Evolutionary conservation across 1,284 basidiomycete genomes (phyloP).

Genomic region (Ceratobasidium sp.): DNA sequence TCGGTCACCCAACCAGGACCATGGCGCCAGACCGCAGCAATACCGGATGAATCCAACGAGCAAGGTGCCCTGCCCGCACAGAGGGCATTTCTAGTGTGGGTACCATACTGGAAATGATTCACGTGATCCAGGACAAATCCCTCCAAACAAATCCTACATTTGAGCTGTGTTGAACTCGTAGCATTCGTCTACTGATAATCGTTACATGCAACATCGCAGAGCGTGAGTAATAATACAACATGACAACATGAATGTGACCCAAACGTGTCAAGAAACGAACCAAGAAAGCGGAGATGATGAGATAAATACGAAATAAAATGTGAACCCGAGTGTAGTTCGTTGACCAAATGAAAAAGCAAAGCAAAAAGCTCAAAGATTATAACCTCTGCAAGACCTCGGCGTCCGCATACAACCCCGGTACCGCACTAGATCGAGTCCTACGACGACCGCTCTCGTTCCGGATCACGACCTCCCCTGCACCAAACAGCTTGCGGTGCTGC

Average conservation of each 20-base stretch:
- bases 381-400: conserved; percentile 28
- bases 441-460: conserved; percentile 36
- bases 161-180: conserved; percentile 5
- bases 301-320: conserved; percentile 39
- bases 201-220: conserved; percentile 8
- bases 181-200: conserved; percentile 13
- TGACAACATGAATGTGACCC: conserved; percentile 1
- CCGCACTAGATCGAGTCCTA: conserved; percentile 32
- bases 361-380: background rate
- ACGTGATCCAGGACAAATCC: background rate
- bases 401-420: conserved; percentile 37
- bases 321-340: conserved; percentile 22
- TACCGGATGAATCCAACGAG: no score
- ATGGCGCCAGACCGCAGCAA: no score
- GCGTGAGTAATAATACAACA: conserved; percentile 34
- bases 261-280: conserved; percentile 8
- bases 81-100: no score
- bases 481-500: background rate
- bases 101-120: no score
- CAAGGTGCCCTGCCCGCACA: no score
- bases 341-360: background rate
- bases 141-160: conserved; percentile 13
- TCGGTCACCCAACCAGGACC: no score
- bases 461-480: conserved; percentile 39
- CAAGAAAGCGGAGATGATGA: conserved; percentile 19